Evolutionary conservation across 129 eudicot genomes (phyloP).

Genomic region (Sambucus nigra): DNA sequence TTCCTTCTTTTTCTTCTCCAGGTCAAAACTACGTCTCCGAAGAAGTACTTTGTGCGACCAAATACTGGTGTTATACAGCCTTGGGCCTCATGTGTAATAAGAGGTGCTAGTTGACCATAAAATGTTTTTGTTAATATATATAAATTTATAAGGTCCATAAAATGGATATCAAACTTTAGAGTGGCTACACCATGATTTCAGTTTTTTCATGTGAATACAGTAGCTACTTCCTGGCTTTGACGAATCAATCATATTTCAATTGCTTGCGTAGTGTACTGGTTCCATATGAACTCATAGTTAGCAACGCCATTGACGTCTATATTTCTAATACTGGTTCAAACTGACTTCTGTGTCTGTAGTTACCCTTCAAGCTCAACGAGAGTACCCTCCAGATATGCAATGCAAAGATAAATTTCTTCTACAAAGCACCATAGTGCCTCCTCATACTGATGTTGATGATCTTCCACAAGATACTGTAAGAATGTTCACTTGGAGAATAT

Average conservation of each 20-base stretch:
- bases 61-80: conserved; percentile 74
- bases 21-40: conserved; percentile 96
- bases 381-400: conserved; percentile 83
- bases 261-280: too few relatives aligned
- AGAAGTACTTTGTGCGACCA: conserved; percentile 92
- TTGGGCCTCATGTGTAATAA: conserved; percentile 61
- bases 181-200: too few relatives aligned
- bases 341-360: conserved; percentile 33
- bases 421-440: conserved; percentile 63
- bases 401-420: conserved; percentile 85
- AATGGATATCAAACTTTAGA: too few relatives aligned
- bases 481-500: background rate
- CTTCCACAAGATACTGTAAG: conserved; percentile 73
- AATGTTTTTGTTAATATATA: too few relatives aligned
- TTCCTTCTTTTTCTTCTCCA: conserved; percentile 12
- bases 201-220: too few relatives aligned
- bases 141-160: too few relatives aligned
- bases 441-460: conserved; percentile 52
- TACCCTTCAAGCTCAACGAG: conserved; percentile 83
- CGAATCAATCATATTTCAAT: too few relatives aligned
- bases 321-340: conserved; percentile 3
- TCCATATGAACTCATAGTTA: too few relatives aligned
- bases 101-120: conserved; percentile 64
- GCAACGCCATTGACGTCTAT: too few relatives aligned
- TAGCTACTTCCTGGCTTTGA: too few relatives aligned